Conservation (phyloP, 1,284 basidiomycete genomes). For the Leccinum pachyderme region DNA sequence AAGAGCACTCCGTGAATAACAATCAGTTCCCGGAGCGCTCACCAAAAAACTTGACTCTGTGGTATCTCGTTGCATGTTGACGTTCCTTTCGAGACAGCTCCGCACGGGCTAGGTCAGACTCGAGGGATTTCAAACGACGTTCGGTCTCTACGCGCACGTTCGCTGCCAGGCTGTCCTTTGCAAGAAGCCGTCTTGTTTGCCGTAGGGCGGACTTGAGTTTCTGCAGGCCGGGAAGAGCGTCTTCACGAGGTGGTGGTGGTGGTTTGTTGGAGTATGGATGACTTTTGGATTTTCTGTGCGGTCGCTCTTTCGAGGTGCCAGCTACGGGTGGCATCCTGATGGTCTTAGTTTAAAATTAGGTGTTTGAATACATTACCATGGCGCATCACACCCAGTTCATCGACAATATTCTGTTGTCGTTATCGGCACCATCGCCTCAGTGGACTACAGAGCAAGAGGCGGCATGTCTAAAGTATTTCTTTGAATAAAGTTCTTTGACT, state of each 20-base stretch:
- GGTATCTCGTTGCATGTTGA: conserved; percentile 71
- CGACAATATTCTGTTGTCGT: conserved; percentile 23
- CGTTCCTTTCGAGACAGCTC: conserved; percentile 65
- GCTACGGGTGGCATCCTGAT: too few species aligned
- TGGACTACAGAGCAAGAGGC: conserved; percentile 19
- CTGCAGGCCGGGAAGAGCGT: conserved; percentile 57
- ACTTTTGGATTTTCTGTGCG: conserved; percentile 15
- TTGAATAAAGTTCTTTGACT: not conserved
- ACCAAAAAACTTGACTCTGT: conserved; percentile 90
- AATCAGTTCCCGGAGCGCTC: conserved; percentile 25
- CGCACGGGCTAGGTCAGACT: conserved; percentile 70
- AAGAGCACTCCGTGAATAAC: not conserved
- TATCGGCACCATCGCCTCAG: conserved; percentile 11
- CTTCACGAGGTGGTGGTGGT: conserved; percentile 16
- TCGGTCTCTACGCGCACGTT: conserved; percentile 77
- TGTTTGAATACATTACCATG: conserved; percentile 13
- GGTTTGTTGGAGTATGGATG: conserved; percentile 21
- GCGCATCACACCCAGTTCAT: conserved; percentile 15
- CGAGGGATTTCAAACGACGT: conserved; percentile 69
- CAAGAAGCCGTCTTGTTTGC: conserved; percentile 75
- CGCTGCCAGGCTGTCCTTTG: conserved; percentile 79
- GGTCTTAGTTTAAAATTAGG: not conserved
- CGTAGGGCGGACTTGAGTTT: conserved; percentile 80
- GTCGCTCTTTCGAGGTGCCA: conserved; percentile 16
- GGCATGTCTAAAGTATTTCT: conserved; percentile 9